Evolutionary conservation across 2,329 filamentous ascomycete genomes (phyloP), one percentile per base, ranked within the genome.

Genomic region (Chalaropsis thielavioides): DNA sequence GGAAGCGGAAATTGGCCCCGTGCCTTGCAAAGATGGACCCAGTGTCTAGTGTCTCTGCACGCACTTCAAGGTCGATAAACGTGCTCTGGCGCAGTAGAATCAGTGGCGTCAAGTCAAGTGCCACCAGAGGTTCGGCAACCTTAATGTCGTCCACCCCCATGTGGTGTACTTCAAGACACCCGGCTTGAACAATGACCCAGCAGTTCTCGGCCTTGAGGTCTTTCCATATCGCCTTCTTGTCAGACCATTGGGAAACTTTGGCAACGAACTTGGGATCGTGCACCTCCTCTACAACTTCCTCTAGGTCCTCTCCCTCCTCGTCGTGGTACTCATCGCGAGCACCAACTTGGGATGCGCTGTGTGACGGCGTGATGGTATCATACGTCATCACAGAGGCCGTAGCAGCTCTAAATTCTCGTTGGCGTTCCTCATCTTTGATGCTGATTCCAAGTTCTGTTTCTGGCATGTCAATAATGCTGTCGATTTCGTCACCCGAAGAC

Each of bases 51-150:
- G 92, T 88, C 1, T 90, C 90, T 6, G 92, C 96, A 61, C 91
- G 88, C 69, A 99, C 90, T 69, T 95, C 94, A 64, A 99, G 89
- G 73, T 99, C 94, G 40, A 99, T 83, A 2, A 89, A 89, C 24
- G 91, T 99, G 70, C 92, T 94, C 71, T 92, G 88, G 68, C 92
- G 85, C 68, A 97, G 85, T 69, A 92, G 88, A 7, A 97, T 92
- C 44, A 96, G 79, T 0, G 94, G 94, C 0, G 92, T 97, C 51
- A 99, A 83, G 71, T 96, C 90, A 41, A 96, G 82, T 5, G 87
- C 88, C 54, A 87, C 76, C 22, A 86, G 73, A 3, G 83, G 82
- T 43, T 77, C 75, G 15, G 71, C 68, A 13, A 72, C 67, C 64
- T 75, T 70, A 41, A 74, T 72, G 11, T 74, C 71, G 67, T 73